A percentile compares a stretch with the other conserved stretches of the same genome.
Conservation (phyloP, 805 yeast species). For the Pichia nanzhaoensis region DNA sequence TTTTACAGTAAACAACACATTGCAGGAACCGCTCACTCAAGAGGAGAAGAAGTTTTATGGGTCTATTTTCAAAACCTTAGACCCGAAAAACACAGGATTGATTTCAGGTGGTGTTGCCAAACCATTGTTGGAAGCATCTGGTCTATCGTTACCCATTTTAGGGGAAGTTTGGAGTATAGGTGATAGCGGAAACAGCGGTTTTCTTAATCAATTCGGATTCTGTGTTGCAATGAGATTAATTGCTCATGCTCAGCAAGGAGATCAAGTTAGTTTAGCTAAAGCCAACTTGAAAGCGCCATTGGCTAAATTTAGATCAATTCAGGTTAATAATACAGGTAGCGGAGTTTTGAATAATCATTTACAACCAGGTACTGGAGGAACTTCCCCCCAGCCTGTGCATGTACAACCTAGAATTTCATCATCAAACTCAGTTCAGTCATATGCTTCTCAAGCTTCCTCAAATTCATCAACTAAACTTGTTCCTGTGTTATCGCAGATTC, state of each 20-base stretch:
- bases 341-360: conserved; percentile 17
- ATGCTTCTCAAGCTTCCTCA: conserved; percentile 24
- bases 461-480: conserved; percentile 25
- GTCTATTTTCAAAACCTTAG: conserved; percentile 72
- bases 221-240: conserved; percentile 82
- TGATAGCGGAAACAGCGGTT: conserved; percentile 85
- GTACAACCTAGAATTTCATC: conserved; percentile 33
- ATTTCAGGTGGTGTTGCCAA: conserved; percentile 87
- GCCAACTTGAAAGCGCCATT: conserved; percentile 52
- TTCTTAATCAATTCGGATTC: conserved; percentile 73
- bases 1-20: conserved; percentile 11
- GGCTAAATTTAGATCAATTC: conserved; percentile 47
- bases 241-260: conserved; percentile 78
- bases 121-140: conserved; percentile 76
- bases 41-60: conserved; percentile 75
- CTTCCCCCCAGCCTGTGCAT: neutral
- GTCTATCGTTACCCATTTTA: conserved; percentile 65
- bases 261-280: conserved; percentile 44
- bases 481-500: conserved; percentile 50
- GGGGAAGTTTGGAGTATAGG: conserved; percentile 94
- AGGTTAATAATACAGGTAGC: conserved; percentile 32
- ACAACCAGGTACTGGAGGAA: conserved; percentile 11
- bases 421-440: conserved; percentile 25
- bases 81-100: conserved; percentile 68
- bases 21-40: conserved; percentile 41